Base-by-base conservation (phyloP, 352 stramenopile species). In the Phytophthora tubulina region DNA sequence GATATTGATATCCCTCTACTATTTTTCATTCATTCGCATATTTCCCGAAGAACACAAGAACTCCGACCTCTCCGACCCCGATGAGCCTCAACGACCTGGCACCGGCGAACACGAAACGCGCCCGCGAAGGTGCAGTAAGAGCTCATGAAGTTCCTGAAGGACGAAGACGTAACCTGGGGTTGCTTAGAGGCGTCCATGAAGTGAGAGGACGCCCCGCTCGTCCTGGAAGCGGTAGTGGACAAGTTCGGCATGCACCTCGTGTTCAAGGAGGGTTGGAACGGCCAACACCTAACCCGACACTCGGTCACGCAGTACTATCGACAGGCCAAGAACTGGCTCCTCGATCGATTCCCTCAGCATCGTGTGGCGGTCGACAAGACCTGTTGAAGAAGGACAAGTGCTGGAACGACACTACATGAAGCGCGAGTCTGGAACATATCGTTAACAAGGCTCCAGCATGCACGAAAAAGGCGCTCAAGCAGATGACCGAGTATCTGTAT, bases 41-140 rank as follows among this genome's bases (percentile, higher is more conserved):
- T 27, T 27, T 27, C 21, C 21, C 1, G 21, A 27, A 27, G 21
- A 27, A 27, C 21, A 27, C 21, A 27, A 27, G 21, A 27, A 27
- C 48, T 45, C 52, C 64, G 46, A 62, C 58, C 17, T 42, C 49
- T 63, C 59, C 60, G 54, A 56, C 46, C 3, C 31, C 38, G 17
- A 79, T 76, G 60, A 72, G 68, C 11, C 11, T 70, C 2, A 69
- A 50, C 36, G 41, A 73, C 61, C 51, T 70, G 21, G 55, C 62
- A 39, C 56, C 67, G 7, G 3, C 21, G 15, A 41, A 15, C 3
- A 79, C 72, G n/a, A 79, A 79, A 35, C 55, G 54, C 10, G 70
- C 54, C 4, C 39, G 48, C 7, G 41, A 46, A 32, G n/a, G 38
- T 17, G 46, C 45, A 30, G 5, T 27, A 27, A 27, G 6, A 17